Conservation (phyloP, 352 stramenopile genomes). For the Plasmopara viticola region DNA sequence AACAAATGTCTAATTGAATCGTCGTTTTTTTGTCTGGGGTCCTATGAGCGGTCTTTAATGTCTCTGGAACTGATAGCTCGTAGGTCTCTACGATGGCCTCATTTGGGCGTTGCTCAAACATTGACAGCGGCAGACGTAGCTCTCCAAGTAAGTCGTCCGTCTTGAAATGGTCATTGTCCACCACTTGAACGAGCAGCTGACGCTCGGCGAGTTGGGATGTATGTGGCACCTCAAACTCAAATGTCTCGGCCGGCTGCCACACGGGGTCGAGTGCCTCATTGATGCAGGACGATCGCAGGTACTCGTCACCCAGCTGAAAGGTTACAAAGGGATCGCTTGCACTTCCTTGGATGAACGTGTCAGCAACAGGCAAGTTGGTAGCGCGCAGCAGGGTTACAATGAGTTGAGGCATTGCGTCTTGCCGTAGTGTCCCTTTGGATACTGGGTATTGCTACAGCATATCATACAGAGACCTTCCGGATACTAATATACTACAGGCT, state of each 20-base stretch:
- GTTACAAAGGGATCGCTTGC: conserved; percentile 72
- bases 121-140: conserved; percentile 40
- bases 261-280: conserved; percentile 48
- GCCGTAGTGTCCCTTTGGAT: conserved; percentile 9
- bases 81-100: conserved; percentile 45
- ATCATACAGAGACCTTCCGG: too few species aligned
- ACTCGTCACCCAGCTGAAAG: conserved; percentile 45
- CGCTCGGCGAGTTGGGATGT: conserved; percentile 17
- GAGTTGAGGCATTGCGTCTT: conserved; percentile 47
- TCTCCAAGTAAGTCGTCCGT: conserved; percentile 53
- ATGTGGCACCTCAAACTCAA: conserved; percentile 61
- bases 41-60: conserved; percentile 33
- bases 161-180: conserved; percentile 67
- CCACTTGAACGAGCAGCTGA: conserved; percentile 49
- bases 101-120: conserved; percentile 44
- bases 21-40: conserved; percentile 41
- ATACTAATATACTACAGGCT: too few species aligned
- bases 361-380: conserved; percentile 57
- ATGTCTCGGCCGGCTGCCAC: conserved; percentile 67
- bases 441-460: background rate
- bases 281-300: conserved; percentile 45
- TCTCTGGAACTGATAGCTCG: conserved; percentile 36
- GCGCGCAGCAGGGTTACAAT: conserved; percentile 60
- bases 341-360: conserved; percentile 44
- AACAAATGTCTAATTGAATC: conserved; percentile 31